Evolutionary conservation across 2,329 filamentous ascomycete species (phyloP), one percentile per base, ranked within the genome.

Genomic region (Elsinoe perseae): DNA sequence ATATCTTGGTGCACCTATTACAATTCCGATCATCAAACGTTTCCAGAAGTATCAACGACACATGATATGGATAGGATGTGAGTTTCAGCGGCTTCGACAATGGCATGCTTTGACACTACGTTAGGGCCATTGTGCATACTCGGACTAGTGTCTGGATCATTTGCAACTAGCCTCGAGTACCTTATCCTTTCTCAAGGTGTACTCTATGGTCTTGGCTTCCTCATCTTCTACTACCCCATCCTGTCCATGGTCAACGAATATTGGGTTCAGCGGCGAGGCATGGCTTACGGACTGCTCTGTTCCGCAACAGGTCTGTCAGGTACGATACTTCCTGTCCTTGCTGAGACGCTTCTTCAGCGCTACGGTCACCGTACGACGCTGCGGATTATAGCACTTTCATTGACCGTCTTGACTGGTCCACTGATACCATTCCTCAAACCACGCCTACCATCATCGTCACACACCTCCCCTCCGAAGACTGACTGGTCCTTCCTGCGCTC

Each of bases 161-260:
- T 85, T 60, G 76, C 79, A 0, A 72, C 68, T 2, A 79, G 70
- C 2, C 74, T 81, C 0, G 68, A 71, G 0, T 77, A 81, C 34
- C 74, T 86, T 30, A 79, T 86, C 59, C 64, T 75, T 4, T 82
- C 78, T 0, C 83, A 86, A 63, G 83, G 83, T 1, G 65, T 85
- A 9, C 66, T 84, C 25, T 86, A 67, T 30, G 65, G 64, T 0
- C n/a, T 80, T 62, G 83, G 83, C n/a, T 75, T 83, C 52, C 81
- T 85, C 20, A 57, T 64, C 23, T 65, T 62, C 50, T 66, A 64
- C 42, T 65, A 64, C 10, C 64, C 65, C 0, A 64, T 68, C 25
- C 50, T 68, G 7, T 61, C 56, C 52, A 64, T 66, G 62, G 57
- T 67, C 9, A 66, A 68, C 48, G 65, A 65, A n/a, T 67, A 56